These are phyloP conservation scores for Zalaria sp. DNA, from an alignment of 2,329 filamentous ascomycete species.

Conservation along the genomic window DNA sequence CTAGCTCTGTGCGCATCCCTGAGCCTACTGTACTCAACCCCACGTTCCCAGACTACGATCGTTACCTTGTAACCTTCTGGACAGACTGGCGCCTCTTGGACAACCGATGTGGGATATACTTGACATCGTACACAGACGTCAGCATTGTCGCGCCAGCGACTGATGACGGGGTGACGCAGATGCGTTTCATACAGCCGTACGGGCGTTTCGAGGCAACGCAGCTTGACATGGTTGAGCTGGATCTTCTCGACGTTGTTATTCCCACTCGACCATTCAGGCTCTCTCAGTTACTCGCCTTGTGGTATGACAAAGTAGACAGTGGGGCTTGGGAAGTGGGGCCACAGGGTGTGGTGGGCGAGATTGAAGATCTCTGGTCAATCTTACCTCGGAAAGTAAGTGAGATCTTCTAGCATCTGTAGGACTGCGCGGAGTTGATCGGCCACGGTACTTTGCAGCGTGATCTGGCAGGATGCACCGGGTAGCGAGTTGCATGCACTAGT, in stretches of 20 bases:
- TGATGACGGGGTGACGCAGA: not conserved
- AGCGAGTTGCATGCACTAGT: too few species aligned
- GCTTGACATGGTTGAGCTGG: not conserved
- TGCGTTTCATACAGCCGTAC: not conserved
- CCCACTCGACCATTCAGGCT: not conserved
- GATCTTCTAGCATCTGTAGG: too few species aligned
- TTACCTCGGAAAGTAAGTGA: not conserved
- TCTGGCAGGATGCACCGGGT: too few species aligned
- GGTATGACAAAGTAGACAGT: constrained; percentile 3
- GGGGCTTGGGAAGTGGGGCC: constrained; percentile 1
- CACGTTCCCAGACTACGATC: not conserved
- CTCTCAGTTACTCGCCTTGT: constrained; percentile 1
- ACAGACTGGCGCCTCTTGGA: constrained; percentile 1
- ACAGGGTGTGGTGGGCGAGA: constrained; percentile 1
- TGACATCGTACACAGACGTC: constrained; percentile 1
- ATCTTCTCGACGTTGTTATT: not conserved
- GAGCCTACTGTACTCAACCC: not conserved
- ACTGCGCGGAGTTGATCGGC: too few species aligned
- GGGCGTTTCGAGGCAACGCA: not conserved
- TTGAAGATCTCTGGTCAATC: constrained; percentile 1
- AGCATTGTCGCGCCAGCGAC: not conserved
- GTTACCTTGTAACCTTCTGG: not conserved
- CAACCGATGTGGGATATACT: constrained; percentile 3
- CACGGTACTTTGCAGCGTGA: too few species aligned
- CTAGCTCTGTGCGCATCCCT: not conserved